These are phyloP conservation scores for Picochlorum costavermella DNA, from an alignment of 139 green algal genomes.

Conservation along the genomic window DNA sequence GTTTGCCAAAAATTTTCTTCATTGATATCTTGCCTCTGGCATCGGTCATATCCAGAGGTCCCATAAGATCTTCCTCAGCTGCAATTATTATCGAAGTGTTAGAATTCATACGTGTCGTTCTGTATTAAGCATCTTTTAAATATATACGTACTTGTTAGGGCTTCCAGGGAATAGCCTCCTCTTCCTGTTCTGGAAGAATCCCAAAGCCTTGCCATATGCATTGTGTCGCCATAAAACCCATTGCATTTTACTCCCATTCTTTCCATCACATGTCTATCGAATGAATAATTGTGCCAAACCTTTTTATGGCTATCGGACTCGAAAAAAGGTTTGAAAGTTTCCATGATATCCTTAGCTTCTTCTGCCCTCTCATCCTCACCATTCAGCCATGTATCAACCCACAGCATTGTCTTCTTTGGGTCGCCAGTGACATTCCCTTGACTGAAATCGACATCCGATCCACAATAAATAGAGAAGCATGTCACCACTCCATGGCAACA, in stretches of 20 bases:
- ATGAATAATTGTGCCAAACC: conserved; percentile 99
- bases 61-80: conserved; percentile 35
- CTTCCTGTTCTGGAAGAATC: conserved; percentile 62
- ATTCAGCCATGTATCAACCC: conserved; percentile 67
- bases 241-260: conserved; percentile 25
- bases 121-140: background rate
- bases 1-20: conserved; percentile 80
- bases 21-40: conserved; percentile 65
- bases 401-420: conserved; percentile 46
- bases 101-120: background rate
- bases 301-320: conserved; percentile 58
- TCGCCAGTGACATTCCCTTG: background rate
- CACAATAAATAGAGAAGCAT: conserved; percentile 84
- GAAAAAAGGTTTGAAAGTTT: conserved; percentile 76
- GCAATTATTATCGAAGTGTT: background rate
- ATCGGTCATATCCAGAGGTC: background rate
- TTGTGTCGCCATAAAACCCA: conserved; percentile 88
- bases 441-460: conserved; percentile 60
- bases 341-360: conserved; percentile 44
- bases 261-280: conserved; percentile 91
- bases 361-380: conserved; percentile 23
- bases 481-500: conserved; percentile 83
- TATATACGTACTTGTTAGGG: conserved; percentile 37
- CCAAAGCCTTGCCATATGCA: conserved; percentile 96
- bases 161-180: conserved; percentile 69